phyloP scores from a whole-genome alignment of 2,329 filamentous ascomycete species.

The Colletotrichum liaoningense region DNA sequence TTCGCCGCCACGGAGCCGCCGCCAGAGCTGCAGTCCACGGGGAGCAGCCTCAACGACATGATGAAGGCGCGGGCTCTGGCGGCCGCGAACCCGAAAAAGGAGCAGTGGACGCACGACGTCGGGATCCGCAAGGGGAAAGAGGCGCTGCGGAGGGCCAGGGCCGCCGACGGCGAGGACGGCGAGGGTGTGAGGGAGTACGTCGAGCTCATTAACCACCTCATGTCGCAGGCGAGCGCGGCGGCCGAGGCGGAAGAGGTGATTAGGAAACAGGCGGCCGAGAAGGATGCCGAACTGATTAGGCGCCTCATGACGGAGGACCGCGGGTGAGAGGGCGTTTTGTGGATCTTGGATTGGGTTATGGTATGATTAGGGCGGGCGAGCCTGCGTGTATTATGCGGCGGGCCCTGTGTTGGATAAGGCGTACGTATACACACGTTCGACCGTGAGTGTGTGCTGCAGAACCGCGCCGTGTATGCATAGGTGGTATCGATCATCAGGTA shows the following conservation, averaged over 20 bases:
- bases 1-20: constrained; percentile 62
- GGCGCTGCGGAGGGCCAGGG: constrained; percentile 62
- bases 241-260: constrained; percentile 48
- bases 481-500: constrained; percentile 8
- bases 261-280: constrained; percentile 56
- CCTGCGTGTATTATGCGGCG: background rate
- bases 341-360: background rate
- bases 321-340: constrained; percentile 38
- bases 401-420: background rate
- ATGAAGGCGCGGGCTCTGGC: constrained; percentile 34
- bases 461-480: constrained; percentile 6
- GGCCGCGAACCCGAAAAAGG: constrained; percentile 44
- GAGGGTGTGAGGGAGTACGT: constrained; percentile 72
- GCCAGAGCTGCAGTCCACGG: constrained; percentile 24
- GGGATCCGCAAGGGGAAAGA: constrained; percentile 68
- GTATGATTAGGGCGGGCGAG: background rate
- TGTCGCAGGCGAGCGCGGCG: constrained; percentile 50
- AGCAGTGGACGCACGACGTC: constrained; percentile 68
- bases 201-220: constrained; percentile 64
- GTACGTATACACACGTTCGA: constrained; percentile 5
- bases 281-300: constrained; percentile 62
- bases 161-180: constrained; percentile 63
- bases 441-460: constrained; percentile 1
- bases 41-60: constrained; percentile 35
- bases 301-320: constrained; percentile 59